phyloP scores from a whole-genome alignment of 2,329 filamentous ascomycete species.

The Chalara sp. region DNA sequence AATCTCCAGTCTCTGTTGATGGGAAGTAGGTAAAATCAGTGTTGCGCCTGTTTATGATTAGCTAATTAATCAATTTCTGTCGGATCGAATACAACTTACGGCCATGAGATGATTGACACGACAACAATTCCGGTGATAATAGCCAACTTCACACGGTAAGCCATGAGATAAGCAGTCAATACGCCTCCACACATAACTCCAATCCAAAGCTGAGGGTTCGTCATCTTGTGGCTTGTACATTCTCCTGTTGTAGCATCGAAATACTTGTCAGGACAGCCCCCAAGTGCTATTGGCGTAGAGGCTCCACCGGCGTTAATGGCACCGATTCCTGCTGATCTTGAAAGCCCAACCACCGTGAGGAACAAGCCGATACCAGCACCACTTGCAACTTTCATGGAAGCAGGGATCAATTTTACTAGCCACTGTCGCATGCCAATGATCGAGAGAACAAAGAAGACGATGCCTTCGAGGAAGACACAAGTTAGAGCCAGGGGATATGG shows the following conservation, averaged over 20 bases:
- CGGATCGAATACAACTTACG: constrained; percentile 38
- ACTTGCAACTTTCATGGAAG: constrained; percentile 58
- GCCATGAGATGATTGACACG: constrained; percentile 70
- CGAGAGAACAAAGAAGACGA: constrained; percentile 57
- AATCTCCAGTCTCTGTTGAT: constrained; percentile 52
- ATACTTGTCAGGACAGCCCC: constrained; percentile 59
- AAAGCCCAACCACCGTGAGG: constrained; percentile 58
- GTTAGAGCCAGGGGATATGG: constrained; percentile 55
- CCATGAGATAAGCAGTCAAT: constrained; percentile 73
- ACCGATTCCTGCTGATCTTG: constrained; percentile 72
- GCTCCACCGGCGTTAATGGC: constrained; percentile 60
- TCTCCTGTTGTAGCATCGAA: constrained; percentile 40
- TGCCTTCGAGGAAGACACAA: constrained; percentile 57
- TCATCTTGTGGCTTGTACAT: constrained; percentile 61
- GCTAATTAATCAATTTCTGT: not conserved
- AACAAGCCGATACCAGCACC: constrained; percentile 61
- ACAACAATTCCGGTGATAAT: constrained; percentile 68
- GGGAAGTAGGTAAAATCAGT: constrained; percentile 71
- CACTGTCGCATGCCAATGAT: constrained; percentile 66
- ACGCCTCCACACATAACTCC: constrained; percentile 76
- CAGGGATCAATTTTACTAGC: constrained; percentile 59
- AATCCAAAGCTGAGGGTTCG: constrained; percentile 76
- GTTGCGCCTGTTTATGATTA: constrained; percentile 41
- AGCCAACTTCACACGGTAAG: constrained; percentile 67
- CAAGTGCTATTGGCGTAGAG: constrained; percentile 68